Evolutionary conservation across 116 monocot genomes (phyloP), one percentile per base, ranked within the genome.

Genomic region (Dioscorea cayenensis): DNA sequence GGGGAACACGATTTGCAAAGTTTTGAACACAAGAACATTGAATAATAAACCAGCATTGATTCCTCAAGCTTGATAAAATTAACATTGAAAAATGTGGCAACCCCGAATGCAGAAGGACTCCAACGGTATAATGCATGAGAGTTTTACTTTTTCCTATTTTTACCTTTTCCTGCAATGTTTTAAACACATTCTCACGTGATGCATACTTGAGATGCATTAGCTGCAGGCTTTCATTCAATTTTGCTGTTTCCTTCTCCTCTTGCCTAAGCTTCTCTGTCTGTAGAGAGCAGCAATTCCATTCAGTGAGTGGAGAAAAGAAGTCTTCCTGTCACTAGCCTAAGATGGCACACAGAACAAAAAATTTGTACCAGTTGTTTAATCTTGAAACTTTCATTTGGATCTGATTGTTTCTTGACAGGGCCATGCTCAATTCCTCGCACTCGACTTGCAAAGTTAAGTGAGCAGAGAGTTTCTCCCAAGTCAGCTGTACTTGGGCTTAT

Each of bases 401-500:
- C 96, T 67, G 82, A 72, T 50, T 90, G 96, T 70, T 90, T 96
- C 29, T 88, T 81, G 5, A 76, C 82, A 51, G 92, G 96, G 10
- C 92, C 92, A 58, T 86, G 76, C 67, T 96, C 96, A 63, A 96
- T 82, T 50, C 90, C 92, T 11, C 90, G 67, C 7, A 96, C 96
- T 35, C 96, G 74, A 70, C 80, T 90, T 19, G 96, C 92, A 72
- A 92, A 96, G 66, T 90, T 96, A 12, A 96, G 69, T 51, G 96
- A 86, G 66, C 92, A 90, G 25, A 92, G 77, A 14, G 96, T 92
- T 75, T 96, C 96, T 32, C 92, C 96, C 50, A 86, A 29, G 69
- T 96, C 96, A 7, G 81, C 80, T 43, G 89, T 88, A 64, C 92
- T 86, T 49, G 96, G 92, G 55, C 96, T 96, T 63, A 96, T 92